Evolutionary conservation across 73 alveolate species (phyloP), one percentile per base, ranked within the genome.

Genomic region (Paramecium pentaurelia): DNA sequence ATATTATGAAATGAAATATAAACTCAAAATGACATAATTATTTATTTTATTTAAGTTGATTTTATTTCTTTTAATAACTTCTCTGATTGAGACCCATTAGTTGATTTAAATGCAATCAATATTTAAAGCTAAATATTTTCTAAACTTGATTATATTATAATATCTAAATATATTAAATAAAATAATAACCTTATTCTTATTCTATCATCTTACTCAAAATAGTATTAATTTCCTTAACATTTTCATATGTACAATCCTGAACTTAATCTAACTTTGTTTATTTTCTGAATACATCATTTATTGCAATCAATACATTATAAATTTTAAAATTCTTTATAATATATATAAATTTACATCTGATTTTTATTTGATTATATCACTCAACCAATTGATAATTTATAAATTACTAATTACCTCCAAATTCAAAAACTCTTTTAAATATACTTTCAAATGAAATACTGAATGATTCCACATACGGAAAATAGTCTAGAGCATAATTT

Each of bases 371-470:
- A 73, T 32, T 5, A 32, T 37, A 2, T 37, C 60, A n/a, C 27
- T 8, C 11, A 80, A 3, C 91, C 91, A 80, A 6, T 80, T 80
- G 22, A 80, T 80, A 14, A 80, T 32, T 80, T 80, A 27, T 32
- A 80, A 28, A 47, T 42, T 45, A 25, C 75, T 80, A 8, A 80
- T 44, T 22, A 80, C 91, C 45, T 80, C 91, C 58, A 80, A 80
- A 45, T 36, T 27, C 9, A 80, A 28, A 42, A 80, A 80, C 27
- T 80, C 91, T 36, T 80, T 80, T 45, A 80, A 25, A 14, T 80
- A 80, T 11, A 80, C 91, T 77, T 80, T 80, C 16, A 80, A 10
- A 47, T 80, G 75, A 49, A 80, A 80, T 20, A 64, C 18, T 27
- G 91, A 80, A 47, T 80, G 91, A 49, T 28, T 27, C 91, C 71